phyloP scores from a whole-genome alignment of 352 stramenopile species.

The Ophiocytium majus region DNA sequence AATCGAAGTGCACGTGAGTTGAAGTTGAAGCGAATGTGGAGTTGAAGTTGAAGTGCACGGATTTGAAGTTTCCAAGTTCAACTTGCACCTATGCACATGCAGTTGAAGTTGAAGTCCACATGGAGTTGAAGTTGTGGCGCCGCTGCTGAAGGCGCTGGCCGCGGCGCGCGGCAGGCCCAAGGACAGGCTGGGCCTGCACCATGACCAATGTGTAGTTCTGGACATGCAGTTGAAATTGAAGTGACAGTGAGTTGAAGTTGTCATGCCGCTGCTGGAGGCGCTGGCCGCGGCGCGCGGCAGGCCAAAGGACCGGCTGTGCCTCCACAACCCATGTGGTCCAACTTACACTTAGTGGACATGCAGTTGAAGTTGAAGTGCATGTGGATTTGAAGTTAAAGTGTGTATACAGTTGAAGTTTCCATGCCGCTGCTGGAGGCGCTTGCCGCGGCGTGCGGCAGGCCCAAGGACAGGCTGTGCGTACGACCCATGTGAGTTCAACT shows the following conservation, averaged over 20 bases:
- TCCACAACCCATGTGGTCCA: conserved; percentile 54
- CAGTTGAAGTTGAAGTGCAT: conserved; percentile 33
- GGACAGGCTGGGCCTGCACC: conserved; percentile 41
- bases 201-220: conserved; percentile 3
- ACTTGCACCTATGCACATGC: neutral
- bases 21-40: no score
- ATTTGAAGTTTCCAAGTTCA: no score
- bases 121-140: conserved; percentile 40
- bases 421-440: conserved; percentile 37
- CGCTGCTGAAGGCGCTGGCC: conserved; percentile 38
- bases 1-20: no score
- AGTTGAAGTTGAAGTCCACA: conserved; percentile 34
- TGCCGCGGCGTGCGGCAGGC: conserved; percentile 33
- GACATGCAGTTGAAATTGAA: no score
- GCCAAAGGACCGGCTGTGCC: conserved; percentile 21
- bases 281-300: conserved; percentile 39
- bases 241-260: no score
- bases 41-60: no score
- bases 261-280: conserved; percentile 37
- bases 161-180: conserved; percentile 29
- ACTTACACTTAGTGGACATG: neutral
- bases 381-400: conserved; percentile 46
- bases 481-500: conserved; percentile 41
- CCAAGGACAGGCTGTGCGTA: conserved; percentile 35
- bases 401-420: conserved; percentile 34